Evolutionary conservation across 345 rosid species (phyloP).

Genomic region (Aquilaria yunnanensis): DNA sequence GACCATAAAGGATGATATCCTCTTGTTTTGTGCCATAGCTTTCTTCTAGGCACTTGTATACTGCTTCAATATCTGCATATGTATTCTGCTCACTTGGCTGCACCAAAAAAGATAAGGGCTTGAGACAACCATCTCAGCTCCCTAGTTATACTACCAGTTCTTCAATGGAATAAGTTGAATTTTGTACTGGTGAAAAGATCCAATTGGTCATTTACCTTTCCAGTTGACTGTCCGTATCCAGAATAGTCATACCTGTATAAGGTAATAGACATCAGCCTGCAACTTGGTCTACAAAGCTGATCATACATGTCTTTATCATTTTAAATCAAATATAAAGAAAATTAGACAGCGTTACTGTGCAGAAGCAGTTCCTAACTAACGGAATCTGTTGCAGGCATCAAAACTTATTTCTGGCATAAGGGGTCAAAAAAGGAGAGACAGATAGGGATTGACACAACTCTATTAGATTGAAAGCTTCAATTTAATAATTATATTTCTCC

Average conservation of each 20-base stretch:
- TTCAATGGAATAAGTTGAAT: conserved; percentile 3
- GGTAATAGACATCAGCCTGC: conserved; percentile 4
- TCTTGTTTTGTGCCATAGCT: conserved; percentile 83
- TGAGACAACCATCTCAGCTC: conserved; percentile 16
- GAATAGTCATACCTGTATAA: conserved; percentile 89
- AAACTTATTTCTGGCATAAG: too few relatives aligned
- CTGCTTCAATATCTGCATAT: conserved; percentile 98
- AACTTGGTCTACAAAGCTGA: too few relatives aligned
- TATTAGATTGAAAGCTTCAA: too few relatives aligned
- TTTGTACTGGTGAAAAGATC: neutral
- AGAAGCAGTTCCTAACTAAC: too few relatives aligned
- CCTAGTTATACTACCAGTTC: neutral
- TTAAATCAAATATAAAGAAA: too few relatives aligned
- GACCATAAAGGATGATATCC: conserved; percentile 91
- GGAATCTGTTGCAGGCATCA: too few relatives aligned
- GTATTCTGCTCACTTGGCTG: conserved; percentile 99
- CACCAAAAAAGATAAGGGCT: conserved; percentile 16
- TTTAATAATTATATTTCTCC: too few relatives aligned
- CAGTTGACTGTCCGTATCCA: conserved; percentile 93
- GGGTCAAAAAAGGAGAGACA: too few relatives aligned
- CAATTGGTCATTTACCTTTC: conserved; percentile 59
- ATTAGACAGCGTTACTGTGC: too few relatives aligned
- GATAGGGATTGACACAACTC: too few relatives aligned
- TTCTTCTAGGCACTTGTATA: conserved; percentile 89
- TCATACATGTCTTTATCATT: too few relatives aligned